Base-by-base conservation (phyloP, 1,139 yeast genomes). In the Suhomyces bokatorum region DNA sequence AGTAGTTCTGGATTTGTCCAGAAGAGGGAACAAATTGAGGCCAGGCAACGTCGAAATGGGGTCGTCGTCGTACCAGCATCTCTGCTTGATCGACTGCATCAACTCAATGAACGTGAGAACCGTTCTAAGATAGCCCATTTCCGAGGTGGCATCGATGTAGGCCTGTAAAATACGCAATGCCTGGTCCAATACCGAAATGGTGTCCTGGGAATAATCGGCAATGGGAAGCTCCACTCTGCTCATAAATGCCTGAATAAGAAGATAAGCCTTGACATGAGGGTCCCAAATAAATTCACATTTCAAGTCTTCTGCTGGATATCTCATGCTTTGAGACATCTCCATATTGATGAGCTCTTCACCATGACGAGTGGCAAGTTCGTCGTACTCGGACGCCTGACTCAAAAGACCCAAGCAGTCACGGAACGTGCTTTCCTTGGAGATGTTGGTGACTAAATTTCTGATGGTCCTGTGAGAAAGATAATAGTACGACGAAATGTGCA, bases 201-300 rank as follows among this genome's bases (percentile, higher is more conserved):
- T 90, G 65, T 93, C 99, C 59, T 93, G 98, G 12, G 87, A 75
- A 62, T 95, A 95, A 71, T 93, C 99, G 0, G 96, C 95, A 59
- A 95, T 88, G 1, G 99, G 99, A 41, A 93, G 70, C 50, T 88
- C 95, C 11, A 87, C 77, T 46, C 96, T 73, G 47, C 86, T 78
- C 78, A 95, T 80, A 58, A 80, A 89, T 0, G 98, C 97, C 63
- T 95, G 98, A 12, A 93, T 63, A 48, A 93, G 74, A 53, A 93
- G 72, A 59, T 80, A 93, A 0, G 96, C 85, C 62, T 93, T 93
- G 52, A 93, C 91, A 63, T 93, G 98, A 2, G 99, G 98, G 64
- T 93, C 97, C 86, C 96, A 90, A 63, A 90, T 85, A 50, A 84
- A 85, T 51, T 83, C 82, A 47, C 78, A 78, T 27, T 75, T 73